Evolutionary conservation across 2,329 filamentous ascomycete species (phyloP), one percentile per base, ranked within the genome.

Genomic region (Grosmannia serpens): DNA sequence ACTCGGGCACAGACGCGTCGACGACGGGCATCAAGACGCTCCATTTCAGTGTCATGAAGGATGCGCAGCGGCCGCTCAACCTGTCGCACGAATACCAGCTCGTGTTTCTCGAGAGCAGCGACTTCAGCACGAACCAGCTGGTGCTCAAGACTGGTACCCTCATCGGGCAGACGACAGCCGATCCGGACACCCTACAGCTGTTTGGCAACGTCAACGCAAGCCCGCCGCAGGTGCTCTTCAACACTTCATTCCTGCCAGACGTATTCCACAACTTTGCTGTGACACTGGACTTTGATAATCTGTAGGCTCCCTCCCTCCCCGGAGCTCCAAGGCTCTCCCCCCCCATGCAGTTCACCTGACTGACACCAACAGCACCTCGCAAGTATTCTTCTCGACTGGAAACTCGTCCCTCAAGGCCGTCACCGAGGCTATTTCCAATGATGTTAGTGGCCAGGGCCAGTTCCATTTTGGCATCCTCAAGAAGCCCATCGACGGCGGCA

Each of bases 201-300:
- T 74, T 77, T 58, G 73, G 75, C 56, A 75, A 77, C 62, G 73
- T 77, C 62, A 77, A 76, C 65, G 71, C 72, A 55, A 69, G 68
- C 58, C 73, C 74, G 61, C 73, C 76, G n/a, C 67, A 71, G 56
- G 66, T 75, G 33, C 69, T 85, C 7, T 84, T 78, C 67, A 73
- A 71, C 29, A 74, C 75, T 0, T 72, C 75, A 2, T 83, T 84
- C 57, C 71, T 74, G n/a, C 66, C 70, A 38, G 73, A 68, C 17
- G 70, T 75, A 24, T 84, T 82, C 74, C 79, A 85, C 67, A 86
- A 86, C 71, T 85, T 85, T 72, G 83, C 76, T 10, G 58, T 84
- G 35, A 78, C 74, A 26, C 70, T 84, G 17, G 77, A 86, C 67
- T 86, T 82, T 67, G 70, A 71, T 55, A 71, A 76, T 58, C 78